Evolutionary conservation across 441 rosid genomes (phyloP).

Genomic region (Francoa sonchifolia): DNA sequence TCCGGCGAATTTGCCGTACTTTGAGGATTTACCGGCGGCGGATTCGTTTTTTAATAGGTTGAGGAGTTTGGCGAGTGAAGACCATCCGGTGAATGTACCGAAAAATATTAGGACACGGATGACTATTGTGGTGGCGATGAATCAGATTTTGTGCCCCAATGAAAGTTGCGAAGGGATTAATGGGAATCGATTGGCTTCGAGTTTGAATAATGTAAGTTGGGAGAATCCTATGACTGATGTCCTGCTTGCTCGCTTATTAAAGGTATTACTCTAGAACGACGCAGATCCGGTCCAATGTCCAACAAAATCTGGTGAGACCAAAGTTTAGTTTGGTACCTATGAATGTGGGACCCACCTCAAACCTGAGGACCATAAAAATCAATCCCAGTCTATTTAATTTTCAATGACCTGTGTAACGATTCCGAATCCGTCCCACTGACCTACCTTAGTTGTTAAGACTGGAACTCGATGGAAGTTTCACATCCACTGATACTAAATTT

Average conservation of each 20-base stretch:
- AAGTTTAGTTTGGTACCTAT: no score
- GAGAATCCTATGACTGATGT: conserved; percentile 11
- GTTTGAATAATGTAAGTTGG: conserved; percentile 29
- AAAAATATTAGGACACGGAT: conserved; percentile 17
- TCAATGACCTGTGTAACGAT: no score
- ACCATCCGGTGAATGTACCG: conserved; percentile 41
- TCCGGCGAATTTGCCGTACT: conserved; percentile 20
- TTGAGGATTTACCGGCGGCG: conserved; percentile 18
- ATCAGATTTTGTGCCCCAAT: conserved; percentile 15
- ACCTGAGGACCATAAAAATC: no score
- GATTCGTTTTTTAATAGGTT: conserved; percentile 13
- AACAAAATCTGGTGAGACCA: no score
- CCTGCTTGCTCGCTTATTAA: conserved; percentile 27
- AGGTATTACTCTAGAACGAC: conserved; percentile 11
- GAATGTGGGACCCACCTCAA: no score
- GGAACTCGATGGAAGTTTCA: no score
- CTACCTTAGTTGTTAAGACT: no score
- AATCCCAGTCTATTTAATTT: no score
- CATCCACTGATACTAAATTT: neutral
- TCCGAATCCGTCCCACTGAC: no score
- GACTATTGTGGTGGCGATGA: conserved; percentile 13
- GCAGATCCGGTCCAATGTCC: neutral
- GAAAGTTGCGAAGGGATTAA: conserved; percentile 10
- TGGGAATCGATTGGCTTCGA: conserved; percentile 13
- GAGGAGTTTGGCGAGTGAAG: conserved; percentile 20